phyloP scores from a whole-genome alignment of 1,139 yeast genomes.

The Diutina ranongensis region DNA sequence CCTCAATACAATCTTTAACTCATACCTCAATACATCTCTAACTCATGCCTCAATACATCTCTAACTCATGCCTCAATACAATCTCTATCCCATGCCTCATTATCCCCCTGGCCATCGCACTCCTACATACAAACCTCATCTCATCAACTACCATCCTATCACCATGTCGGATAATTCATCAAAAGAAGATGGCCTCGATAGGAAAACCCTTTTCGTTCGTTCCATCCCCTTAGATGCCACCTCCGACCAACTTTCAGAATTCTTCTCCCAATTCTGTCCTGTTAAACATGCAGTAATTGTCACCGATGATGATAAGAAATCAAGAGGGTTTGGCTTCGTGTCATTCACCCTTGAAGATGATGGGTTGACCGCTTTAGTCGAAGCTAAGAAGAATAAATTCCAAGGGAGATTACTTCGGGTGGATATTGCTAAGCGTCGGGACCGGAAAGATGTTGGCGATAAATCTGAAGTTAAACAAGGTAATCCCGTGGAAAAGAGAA shows the following conservation, averaged over 20 bases:
- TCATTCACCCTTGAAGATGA: constrained; percentile 83
- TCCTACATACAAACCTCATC: too few relatives aligned
- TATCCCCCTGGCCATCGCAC: too few relatives aligned
- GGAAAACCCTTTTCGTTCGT: constrained; percentile 72
- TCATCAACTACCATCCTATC: neutral
- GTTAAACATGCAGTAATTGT: constrained; percentile 93
- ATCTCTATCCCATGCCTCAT: too few relatives aligned
- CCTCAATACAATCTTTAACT: neutral
- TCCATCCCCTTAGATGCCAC: constrained; percentile 74
- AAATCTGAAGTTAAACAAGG: constrained; percentile 17
- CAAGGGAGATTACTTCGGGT: constrained; percentile 58
- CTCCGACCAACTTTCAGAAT: constrained; percentile 68
- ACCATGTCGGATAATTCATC: neutral
- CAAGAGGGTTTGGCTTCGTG: constrained; percentile 94
- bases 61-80: too few relatives aligned
- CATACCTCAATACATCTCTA: too few relatives aligned
- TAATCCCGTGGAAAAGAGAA: constrained; percentile 45
- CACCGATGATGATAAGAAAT: constrained; percentile 57
- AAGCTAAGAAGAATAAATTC: constrained; percentile 56
- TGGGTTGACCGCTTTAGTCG: constrained; percentile 61
- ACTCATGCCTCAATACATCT: too few relatives aligned
- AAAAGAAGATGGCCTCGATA: constrained; percentile 33
- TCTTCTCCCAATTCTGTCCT: constrained; percentile 85
- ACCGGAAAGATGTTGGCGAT: constrained; percentile 35
- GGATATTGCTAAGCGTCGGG: constrained; percentile 88